phyloP scores from a whole-genome alignment of 2,329 filamentous ascomycete species.

The Fusarium sp. region DNA sequence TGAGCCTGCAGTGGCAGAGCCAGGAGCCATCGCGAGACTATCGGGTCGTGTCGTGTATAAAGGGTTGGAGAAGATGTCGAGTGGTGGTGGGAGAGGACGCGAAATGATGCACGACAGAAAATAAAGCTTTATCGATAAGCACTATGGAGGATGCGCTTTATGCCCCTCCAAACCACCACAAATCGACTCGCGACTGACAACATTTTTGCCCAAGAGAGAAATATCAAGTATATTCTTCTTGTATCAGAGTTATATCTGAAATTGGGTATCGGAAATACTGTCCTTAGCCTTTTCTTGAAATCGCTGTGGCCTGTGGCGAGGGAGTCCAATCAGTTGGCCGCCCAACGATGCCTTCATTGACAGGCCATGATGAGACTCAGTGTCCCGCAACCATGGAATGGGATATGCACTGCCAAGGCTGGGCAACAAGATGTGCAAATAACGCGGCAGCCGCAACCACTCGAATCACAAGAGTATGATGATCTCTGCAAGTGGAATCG shows the following conservation, averaged over 20 bases:
- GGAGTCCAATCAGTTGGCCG: neutral
- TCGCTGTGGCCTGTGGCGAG: neutral
- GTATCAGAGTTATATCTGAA: neutral
- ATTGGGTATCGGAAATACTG: neutral
- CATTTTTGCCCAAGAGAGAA: neutral
- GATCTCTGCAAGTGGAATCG: neutral
- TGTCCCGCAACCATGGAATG: neutral
- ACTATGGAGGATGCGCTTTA: neutral
- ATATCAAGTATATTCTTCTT: neutral
- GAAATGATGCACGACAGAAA: slow-evolving; percentile 23
- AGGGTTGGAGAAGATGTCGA: slow-evolving; percentile 1
- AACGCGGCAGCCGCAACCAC: neutral
- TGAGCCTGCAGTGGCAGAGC: slow-evolving; percentile 41
- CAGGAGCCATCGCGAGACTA: slow-evolving; percentile 44
- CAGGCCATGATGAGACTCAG: neutral
- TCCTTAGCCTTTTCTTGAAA: neutral
- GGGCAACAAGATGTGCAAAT: neutral
- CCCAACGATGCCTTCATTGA: neutral
- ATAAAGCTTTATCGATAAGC: slow-evolving; percentile 48
- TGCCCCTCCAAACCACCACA: slow-evolving; percentile 19
- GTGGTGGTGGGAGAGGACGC: slow-evolving; percentile 2
- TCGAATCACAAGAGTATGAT: neutral
- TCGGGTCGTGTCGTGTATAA: slow-evolving; percentile 3
- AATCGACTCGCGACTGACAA: neutral
- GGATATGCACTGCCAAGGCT: neutral